Percentiles rank a stretch among this genome's conserved stretches.
phyloP scores from a whole-genome alignment of 2,329 filamentous ascomycete species.

The Beauveria pseudobassiana region DNA sequence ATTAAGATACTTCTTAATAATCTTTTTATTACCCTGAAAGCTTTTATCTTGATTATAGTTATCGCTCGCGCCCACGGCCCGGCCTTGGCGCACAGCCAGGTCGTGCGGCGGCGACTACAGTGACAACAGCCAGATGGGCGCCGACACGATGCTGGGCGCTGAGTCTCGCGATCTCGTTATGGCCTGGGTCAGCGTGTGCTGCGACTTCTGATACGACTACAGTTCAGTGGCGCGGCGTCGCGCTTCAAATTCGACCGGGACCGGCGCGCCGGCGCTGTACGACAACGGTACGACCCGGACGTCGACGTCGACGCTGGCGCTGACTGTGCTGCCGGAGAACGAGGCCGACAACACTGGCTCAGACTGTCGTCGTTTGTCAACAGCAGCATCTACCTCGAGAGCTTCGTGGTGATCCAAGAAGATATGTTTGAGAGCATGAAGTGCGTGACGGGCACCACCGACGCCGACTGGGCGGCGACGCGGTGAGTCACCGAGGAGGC shows the following conservation, averaged over 20 bases:
- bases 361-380: constrained; percentile 38
- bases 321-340: too few species aligned
- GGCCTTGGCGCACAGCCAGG: constrained; percentile 39
- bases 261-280: constrained; percentile 34
- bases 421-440: constrained; percentile 56
- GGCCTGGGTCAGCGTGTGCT: constrained; percentile 43
- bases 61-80: constrained; percentile 35
- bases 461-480: constrained; percentile 51
- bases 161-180: constrained; percentile 31
- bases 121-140: constrained; percentile 27
- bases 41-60: too few species aligned
- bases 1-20: too few species aligned
- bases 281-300: constrained; percentile 44
- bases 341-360: constrained; percentile 15
- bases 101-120: constrained; percentile 43
- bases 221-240: constrained; percentile 31
- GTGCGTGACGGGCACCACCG: constrained; percentile 48
- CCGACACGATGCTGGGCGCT: constrained; percentile 16
- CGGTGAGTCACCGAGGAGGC: constrained; percentile 37
- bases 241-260: constrained; percentile 42
- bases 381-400: constrained; percentile 40
- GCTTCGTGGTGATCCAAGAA: constrained; percentile 50
- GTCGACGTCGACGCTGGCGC: constrained; percentile 43
- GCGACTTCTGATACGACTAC: constrained; percentile 48
- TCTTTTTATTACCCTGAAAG: too few species aligned